Conservation (phyloP, 257 asterid species). For the Solanum raphanifolium region DNA sequence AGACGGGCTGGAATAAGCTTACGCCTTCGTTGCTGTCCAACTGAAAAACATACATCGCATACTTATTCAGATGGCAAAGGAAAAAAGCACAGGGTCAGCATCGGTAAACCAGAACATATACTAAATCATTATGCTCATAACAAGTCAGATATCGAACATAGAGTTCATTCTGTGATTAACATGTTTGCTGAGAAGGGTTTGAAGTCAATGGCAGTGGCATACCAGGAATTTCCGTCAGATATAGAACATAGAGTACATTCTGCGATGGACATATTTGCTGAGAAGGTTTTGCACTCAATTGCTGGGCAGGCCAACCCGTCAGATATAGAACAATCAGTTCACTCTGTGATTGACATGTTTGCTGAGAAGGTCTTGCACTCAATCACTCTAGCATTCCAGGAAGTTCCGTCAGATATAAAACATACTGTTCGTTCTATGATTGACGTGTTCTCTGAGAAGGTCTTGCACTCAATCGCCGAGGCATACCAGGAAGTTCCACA, state of each 20-base stretch:
- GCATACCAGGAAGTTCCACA: conserved; percentile 40
- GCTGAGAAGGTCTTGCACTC: conserved; percentile 40
- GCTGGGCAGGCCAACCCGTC: conserved; percentile 24
- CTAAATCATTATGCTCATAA: conserved; percentile 23
- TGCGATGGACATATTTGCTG: conserved; percentile 39
- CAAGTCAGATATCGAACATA: conserved; percentile 34
- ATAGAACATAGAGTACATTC: background rate
- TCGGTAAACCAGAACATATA: conserved; percentile 87
- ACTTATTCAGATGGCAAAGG: conserved; percentile 72
- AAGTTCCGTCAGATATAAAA: conserved; percentile 14
- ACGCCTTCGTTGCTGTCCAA: conserved; percentile 76
- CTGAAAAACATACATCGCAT: conserved; percentile 72
- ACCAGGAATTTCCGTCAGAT: conserved; percentile 29
- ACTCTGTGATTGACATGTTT: conserved; percentile 31
- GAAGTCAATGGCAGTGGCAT: conserved; percentile 35
- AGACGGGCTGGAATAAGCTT: conserved; percentile 70
- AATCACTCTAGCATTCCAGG: conserved; percentile 34
- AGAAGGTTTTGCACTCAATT: conserved; percentile 35
- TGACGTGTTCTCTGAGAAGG: conserved; percentile 38
- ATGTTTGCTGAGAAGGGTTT: conserved; percentile 39
- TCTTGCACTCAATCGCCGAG: conserved; percentile 33
- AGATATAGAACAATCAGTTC: conserved; percentile 17
- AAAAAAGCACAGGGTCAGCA: conserved; percentile 91
- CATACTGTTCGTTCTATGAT: conserved; percentile 10
- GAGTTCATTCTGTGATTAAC: conserved; percentile 34